phyloP scores from a whole-genome alignment of 176 grass and related monocot species.

The Oryza meyeriana region DNA sequence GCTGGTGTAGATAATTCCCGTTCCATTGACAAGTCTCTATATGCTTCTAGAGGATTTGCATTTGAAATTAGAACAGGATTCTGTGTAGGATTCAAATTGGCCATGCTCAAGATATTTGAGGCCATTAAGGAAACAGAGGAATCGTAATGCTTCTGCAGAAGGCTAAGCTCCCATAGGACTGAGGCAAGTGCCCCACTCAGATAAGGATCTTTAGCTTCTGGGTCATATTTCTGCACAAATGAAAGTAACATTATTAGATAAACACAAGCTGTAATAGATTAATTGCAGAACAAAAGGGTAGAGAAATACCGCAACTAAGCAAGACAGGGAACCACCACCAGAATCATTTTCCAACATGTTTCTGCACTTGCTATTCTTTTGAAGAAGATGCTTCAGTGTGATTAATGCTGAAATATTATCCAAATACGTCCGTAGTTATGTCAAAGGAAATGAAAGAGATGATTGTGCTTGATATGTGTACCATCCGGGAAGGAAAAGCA shows the following conservation, averaged over 20 bases:
- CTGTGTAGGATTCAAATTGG: conserved; percentile 63
- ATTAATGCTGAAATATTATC: neutral
- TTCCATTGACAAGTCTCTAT: conserved; percentile 58
- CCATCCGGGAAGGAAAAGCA: neutral
- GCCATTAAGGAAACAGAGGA: conserved; percentile 61
- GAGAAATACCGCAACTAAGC: conserved; percentile 69
- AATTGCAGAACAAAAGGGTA: conserved; percentile 12
- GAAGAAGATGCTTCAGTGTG: neutral
- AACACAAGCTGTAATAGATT: neutral
- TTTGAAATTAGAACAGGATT: conserved; percentile 66
- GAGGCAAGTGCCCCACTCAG: conserved; percentile 91
- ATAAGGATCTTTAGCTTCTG: conserved; percentile 83
- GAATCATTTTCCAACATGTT: conserved; percentile 93
- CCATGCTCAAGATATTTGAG: conserved; percentile 71
- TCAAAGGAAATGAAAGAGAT: neutral
- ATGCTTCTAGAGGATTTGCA: conserved; percentile 70
- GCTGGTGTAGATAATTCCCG: conserved; percentile 52
- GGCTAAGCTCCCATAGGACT: conserved; percentile 91
- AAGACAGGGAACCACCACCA: conserved; percentile 83
- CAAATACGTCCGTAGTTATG: neutral
- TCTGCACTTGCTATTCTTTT: conserved; percentile 37
- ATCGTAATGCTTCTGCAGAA: conserved; percentile 85
- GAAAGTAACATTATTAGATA: neutral
- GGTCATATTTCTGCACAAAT: conserved; percentile 83
- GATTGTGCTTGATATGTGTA: neutral